Evolutionary conservation across 2,329 filamentous ascomycete species (phyloP).

Genomic region (Paraphaeosphaeria minitans): DNA sequence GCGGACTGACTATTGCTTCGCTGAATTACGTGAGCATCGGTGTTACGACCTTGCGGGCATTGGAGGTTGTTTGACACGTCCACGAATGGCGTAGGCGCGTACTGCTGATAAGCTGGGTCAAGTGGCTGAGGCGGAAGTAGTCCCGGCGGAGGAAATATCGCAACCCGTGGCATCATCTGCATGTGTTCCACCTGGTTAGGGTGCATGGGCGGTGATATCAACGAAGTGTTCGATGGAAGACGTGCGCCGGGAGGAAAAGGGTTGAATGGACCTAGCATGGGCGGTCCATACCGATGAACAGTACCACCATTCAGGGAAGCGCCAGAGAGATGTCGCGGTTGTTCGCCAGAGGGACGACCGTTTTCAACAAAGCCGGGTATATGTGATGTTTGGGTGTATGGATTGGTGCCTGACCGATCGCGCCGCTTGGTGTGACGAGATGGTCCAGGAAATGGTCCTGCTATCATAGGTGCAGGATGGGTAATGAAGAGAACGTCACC

Average conservation of each 20-base stretch:
- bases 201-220: conserved; percentile 18
- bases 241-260: conserved; percentile 18
- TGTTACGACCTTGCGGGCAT: conserved; percentile 15
- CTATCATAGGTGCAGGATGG: conserved; percentile 9
- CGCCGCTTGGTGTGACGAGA: conserved; percentile 19
- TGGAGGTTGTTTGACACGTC: conserved; percentile 38
- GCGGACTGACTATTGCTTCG: conserved; percentile 19
- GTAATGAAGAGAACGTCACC: conserved; percentile 6
- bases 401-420: conserved; percentile 17
- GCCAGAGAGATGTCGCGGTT: conserved; percentile 21
- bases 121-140: conserved; percentile 16
- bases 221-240: conserved; percentile 17
- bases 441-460: conserved; percentile 14
- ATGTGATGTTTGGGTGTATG: conserved; percentile 14
- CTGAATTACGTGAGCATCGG: conserved; percentile 16
- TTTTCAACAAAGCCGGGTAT: conserved; percentile 23
- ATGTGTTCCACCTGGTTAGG: conserved; percentile 20
- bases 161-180: conserved; percentile 15
- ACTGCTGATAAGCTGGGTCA: conserved; percentile 20
- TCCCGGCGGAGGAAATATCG: conserved; percentile 19
- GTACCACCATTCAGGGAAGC: conserved; percentile 16
- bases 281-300: conserved; percentile 21
- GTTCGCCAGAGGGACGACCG: conserved; percentile 19
- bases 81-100: conserved; percentile 24
- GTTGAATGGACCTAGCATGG: conserved; percentile 18